Base-by-base conservation (phyloP, 345 rosid genomes). In the Bretschneidera sinensis region DNA sequence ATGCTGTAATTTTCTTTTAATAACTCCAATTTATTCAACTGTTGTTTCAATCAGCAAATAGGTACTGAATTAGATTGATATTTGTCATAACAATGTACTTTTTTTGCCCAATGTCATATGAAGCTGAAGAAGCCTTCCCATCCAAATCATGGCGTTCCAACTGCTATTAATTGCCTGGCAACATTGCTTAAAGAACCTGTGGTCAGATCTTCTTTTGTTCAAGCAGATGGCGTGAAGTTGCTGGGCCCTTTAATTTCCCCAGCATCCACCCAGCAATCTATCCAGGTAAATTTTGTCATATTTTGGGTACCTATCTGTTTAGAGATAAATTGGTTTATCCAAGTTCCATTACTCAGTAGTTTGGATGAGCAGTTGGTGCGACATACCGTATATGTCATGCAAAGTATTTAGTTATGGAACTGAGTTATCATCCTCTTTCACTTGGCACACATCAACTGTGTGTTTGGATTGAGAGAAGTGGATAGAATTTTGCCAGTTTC, bases 231-330 rank as follows among this genome's bases (percentile, higher is more conserved):
- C 21, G 89, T 92, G 76, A 92, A 92, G 79, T 76, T 92, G 73
- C 78, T 92, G 59, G 75, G 83, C 70, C 96, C 97, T 61, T 73
- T 83, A 43, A 92, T 92, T 73, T 81, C 85, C 69, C 98, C 98
- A 19, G 98, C 95, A 66, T 84, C 98, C 48, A 92, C 96, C 45
- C 98, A 89, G 78, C 98, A 89, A 68, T 92, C 98, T 43, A 85
- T 85, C 48, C 98, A 92, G 98, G 98, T 89, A 71, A 64, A 28
- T 22, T 28, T 8, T 28, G 33, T 3, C 8, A 28, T 28, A 2
- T 28, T 28, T 28, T 28, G 33, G 33, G 33, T 28, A 39, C 45
- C 16, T 1, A 1, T 39, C 45, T 1, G 16, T 39, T 14, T 39
- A 39, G 1, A 39, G 6, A 3, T 19, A 31, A 13, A 8, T 59